Base-by-base conservation (phyloP, 495 filamentous ascomycete genomes). In the Aspergillus coremiiformis region DNA sequence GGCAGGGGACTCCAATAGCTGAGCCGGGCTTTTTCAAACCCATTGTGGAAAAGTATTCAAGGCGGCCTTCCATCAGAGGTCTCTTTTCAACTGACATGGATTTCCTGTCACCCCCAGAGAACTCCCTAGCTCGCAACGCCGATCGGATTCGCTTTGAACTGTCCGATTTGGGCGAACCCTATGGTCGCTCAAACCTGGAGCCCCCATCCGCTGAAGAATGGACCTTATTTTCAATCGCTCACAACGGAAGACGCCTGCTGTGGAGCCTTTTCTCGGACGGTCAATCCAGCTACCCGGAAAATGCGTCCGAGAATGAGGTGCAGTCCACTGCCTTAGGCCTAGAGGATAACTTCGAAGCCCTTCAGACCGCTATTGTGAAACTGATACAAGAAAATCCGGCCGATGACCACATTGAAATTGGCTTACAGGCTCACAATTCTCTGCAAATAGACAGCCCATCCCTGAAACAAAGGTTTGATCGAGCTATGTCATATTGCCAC, bases 381-480 rank as follows among this genome's bases (percentile, higher is more conserved):
- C 75, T 95, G 2, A 84, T 93, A 15, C 79, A 86, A 54, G 88
- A 93, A 35, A 87, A 84, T 52, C 87, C 90, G 55, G 84, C 86
- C 19, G 56, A 56, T 49, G 58, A 69, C 33, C 52, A 51, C 9
- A 55, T 54, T 23, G 61, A 63, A 17, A 55, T 56, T 19, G 56
- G 52, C 5, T 48, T 52, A 15, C 20, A 23, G 9, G 44, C 27
- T 29, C 26, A 52, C n/a, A 39, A 20, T 39, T n/a, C 14, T 27
- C 35, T 37, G 4, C 33, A 48, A n/a, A 17, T 11, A 48, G 44
- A 24, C 14, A 33, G 12, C 21, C 26, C 57, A 24, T 65, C 72
- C 14, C 58, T 76, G 30, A 69, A 64, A 50, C 61, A 73, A 37
- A 56, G 68, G 1, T 74, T 76, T 58, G 66, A 68, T 32, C 61